Evolutionary conservation across 2,329 filamentous ascomycete genomes (phyloP).

Genomic region (Pseudocercospora cruenta): DNA sequence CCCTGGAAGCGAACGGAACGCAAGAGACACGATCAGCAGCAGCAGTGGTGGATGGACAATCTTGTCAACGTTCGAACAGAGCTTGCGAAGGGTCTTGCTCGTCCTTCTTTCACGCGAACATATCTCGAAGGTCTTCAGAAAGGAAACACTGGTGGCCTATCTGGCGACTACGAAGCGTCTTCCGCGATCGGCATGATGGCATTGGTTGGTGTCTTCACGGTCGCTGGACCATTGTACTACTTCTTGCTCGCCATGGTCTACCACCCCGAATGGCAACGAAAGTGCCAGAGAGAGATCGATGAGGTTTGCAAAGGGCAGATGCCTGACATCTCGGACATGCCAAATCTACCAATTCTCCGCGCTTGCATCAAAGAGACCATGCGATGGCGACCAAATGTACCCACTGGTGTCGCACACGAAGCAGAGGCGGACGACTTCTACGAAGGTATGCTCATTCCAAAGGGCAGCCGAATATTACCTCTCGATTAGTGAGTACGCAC

Average conservation of each 20-base stretch:
- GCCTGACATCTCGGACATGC: slow-evolving; percentile 34
- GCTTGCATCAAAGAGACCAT: slow-evolving; percentile 47
- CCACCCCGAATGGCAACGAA: slow-evolving; percentile 53
- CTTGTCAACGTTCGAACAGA: slow-evolving; percentile 43
- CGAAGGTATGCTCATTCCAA: slow-evolving; percentile 30
- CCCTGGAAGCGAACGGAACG: slow-evolving; percentile 59
- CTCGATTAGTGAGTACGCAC: slow-evolving; percentile 52
- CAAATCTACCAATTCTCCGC: slow-evolving; percentile 41
- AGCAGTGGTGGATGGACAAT: slow-evolving; percentile 58
- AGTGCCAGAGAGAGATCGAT: slow-evolving; percentile 40
- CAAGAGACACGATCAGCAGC: slow-evolving; percentile 58
- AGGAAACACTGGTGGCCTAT: slow-evolving; percentile 38
- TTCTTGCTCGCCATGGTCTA: slow-evolving; percentile 50
- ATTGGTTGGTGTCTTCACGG: slow-evolving; percentile 41
- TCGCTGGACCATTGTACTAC: slow-evolving; percentile 35
- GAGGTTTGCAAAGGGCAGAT: slow-evolving; percentile 30
- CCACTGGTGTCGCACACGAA: slow-evolving; percentile 59
- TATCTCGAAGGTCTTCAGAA: slow-evolving; percentile 45
- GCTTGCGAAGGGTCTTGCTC: slow-evolving; percentile 47
- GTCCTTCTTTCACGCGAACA: slow-evolving; percentile 47
- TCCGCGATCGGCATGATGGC: slow-evolving; percentile 42
- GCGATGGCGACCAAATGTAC: slow-evolving; percentile 50
- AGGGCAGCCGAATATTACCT: slow-evolving; percentile 57
- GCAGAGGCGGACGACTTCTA: slow-evolving; percentile 47
- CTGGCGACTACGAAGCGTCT: slow-evolving; percentile 42